Conservation (phyloP, 495 filamentous ascomycete genomes). For the Annulohypoxylon stygium region DNA sequence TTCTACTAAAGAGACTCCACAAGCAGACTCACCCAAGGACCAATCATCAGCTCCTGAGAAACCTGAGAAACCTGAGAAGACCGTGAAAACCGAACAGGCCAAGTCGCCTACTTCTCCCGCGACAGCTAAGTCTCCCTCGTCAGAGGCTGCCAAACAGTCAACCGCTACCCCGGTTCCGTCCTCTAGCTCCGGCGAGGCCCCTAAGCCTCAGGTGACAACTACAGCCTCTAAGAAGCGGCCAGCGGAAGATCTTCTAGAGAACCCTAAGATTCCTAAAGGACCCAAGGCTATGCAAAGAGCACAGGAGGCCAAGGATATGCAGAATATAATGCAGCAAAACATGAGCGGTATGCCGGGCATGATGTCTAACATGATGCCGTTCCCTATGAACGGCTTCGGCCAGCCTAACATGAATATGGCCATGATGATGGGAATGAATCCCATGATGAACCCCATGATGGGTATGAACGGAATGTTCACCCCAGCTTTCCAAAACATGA, state of each 20-base stretch:
- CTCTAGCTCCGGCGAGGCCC: conserved; percentile 52
- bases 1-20: conserved; percentile 36
- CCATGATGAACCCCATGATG: conserved; percentile 68
- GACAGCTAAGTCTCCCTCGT: conserved; percentile 46
- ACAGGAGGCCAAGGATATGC: conserved; percentile 55
- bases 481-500: conserved; percentile 68
- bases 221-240: conserved; percentile 77
- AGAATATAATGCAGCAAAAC: conserved; percentile 53
- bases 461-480: conserved; percentile 65
- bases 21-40: conserved; percentile 38
- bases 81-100: conserved; percentile 37
- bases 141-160: conserved; percentile 37
- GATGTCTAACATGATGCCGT: conserved; percentile 60
- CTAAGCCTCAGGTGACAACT: conserved; percentile 54
- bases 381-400: conserved; percentile 55
- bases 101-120: conserved; percentile 54
- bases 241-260: conserved; percentile 78
- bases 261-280: conserved; percentile 72
- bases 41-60: conserved; percentile 44
- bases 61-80: conserved; percentile 24
- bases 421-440: conserved; percentile 62
- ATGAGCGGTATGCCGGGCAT: conserved; percentile 61
- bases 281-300: conserved; percentile 70
- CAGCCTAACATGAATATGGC: conserved; percentile 60
- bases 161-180: conserved; percentile 48